Conservation (phyloP, 2,329 filamentous ascomycete species). For the Leptographium flavum region DNA sequence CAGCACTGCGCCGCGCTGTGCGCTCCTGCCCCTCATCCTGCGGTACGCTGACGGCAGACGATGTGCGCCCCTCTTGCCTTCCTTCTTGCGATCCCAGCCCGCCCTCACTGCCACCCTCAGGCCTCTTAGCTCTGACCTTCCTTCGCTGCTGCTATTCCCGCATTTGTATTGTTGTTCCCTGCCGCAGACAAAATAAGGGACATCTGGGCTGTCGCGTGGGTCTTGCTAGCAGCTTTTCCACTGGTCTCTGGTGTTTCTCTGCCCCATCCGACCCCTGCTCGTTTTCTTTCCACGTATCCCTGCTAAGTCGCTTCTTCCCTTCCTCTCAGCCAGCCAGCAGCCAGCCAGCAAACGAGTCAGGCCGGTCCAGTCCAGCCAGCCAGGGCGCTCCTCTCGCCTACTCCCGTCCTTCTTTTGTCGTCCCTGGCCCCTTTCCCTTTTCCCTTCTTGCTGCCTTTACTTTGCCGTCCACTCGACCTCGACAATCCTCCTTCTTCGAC, state of each 20-base stretch:
- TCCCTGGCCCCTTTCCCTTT: conserved; percentile 1
- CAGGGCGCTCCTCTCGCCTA: neutral
- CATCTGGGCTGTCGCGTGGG: neutral
- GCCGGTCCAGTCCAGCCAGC: no score
- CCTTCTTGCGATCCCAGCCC: neutral
- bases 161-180: neutral
- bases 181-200: neutral
- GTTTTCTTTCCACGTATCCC: neutral
- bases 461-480: conserved; percentile 13
- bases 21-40: neutral
- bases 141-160: neutral
- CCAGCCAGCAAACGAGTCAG: no score
- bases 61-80: neutral
- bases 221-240: neutral
- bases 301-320: neutral
- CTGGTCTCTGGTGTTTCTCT: neutral
- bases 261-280: neutral
- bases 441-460: conserved; percentile 5
- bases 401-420: neutral
- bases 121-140: neutral
- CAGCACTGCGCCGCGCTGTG: no score
- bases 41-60: neutral
- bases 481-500: conserved; percentile 13
- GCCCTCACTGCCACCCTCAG: neutral
- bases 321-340: neutral